Percentiles rank a stretch among this genome's conserved stretches.
These are phyloP conservation scores for Prunus fruticosa DNA, from an alignment of 306 rosid genomes.

Conservation along the genomic window DNA sequence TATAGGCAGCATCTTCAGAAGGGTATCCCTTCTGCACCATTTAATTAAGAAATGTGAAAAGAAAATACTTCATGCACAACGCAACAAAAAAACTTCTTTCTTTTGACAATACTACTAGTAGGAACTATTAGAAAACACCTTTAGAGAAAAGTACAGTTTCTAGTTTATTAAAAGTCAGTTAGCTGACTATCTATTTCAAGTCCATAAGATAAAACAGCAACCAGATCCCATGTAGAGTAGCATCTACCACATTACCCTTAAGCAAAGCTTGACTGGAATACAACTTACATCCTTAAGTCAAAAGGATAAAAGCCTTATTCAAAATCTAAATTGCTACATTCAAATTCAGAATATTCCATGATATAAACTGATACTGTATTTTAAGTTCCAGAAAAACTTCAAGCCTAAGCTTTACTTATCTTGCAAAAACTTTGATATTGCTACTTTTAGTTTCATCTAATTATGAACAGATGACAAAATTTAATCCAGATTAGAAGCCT, in stretches of 20 bases:
- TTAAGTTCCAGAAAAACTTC: background rate
- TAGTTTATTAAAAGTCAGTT: background rate
- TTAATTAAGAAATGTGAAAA: slow-evolving; percentile 26
- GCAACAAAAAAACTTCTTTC: background rate
- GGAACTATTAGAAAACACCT: background rate
- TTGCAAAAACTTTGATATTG: background rate
- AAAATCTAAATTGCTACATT: background rate
- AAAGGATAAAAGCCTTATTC: background rate
- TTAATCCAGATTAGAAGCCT: background rate
- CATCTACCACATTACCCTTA: background rate
- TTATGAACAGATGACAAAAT: background rate
- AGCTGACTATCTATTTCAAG: slow-evolving; percentile 1
- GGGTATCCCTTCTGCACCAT: slow-evolving; percentile 78
- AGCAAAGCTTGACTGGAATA: background rate
- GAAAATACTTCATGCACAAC: background rate
- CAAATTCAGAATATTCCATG: background rate
- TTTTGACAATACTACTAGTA: background rate
- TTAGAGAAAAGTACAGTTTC: background rate
- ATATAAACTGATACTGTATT: background rate
- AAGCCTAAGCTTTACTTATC: background rate
- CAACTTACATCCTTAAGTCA: background rate
- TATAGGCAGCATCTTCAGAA: slow-evolving; percentile 70
- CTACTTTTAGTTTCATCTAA: background rate
- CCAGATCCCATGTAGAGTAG: background rate
- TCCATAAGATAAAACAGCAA: background rate